Evolutionary conservation across 2,329 filamentous ascomycete species (phyloP), one percentile per base, ranked within the genome.

Genomic region (Epichloe baconii): DNA sequence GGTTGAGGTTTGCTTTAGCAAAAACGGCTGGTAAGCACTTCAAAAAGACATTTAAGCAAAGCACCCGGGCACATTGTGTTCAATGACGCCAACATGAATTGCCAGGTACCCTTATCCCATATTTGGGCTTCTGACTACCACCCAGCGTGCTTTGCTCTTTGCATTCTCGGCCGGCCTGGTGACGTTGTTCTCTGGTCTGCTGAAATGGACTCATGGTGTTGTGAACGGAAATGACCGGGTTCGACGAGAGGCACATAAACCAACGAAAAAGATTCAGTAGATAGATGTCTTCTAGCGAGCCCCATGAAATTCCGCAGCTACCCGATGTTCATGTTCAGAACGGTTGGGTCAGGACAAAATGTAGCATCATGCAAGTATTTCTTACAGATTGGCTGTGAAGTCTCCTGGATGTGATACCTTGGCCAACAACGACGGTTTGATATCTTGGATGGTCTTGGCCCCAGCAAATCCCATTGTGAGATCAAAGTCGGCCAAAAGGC

Each of bases 101-200:
- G 17, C 35, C 49, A 85, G 82, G 73, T 94, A 95, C 59, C 88
- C 89, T 0, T 95, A 96, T 65, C 89, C 90, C 1, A 76, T 95
- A 26, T 91, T 96, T 56, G 82, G 74, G 8, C 64, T 86, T 44
- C 69, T 94, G 42, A 75, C 73, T 47, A 85, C 80, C 0, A 63
- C 70, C 47, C 82, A 88, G 61, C 78, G 90, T 19, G 70, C 82
- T 8, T 68, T 78, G 0, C 71, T 95, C 10, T 95, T 94, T 58
- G 74, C 73, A 1, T 69, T 78, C 17, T 85, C 86, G 42, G 88
- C 86, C 1, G 61, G 76, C 1, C 66, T 86, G 15, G 90, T 94
- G 80, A 83, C 85, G 2, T 64, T 72, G 3, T 88, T 82, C 56
- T 90, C 86, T 0, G 69, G 79, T 21, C 67, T 74, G 10, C 68